Percentiles rank a stretch among this genome's conserved stretches.
These are phyloP conservation scores for Daldinia childiae DNA, from an alignment of 495 filamentous ascomycete genomes.

Conservation along the genomic window DNA sequence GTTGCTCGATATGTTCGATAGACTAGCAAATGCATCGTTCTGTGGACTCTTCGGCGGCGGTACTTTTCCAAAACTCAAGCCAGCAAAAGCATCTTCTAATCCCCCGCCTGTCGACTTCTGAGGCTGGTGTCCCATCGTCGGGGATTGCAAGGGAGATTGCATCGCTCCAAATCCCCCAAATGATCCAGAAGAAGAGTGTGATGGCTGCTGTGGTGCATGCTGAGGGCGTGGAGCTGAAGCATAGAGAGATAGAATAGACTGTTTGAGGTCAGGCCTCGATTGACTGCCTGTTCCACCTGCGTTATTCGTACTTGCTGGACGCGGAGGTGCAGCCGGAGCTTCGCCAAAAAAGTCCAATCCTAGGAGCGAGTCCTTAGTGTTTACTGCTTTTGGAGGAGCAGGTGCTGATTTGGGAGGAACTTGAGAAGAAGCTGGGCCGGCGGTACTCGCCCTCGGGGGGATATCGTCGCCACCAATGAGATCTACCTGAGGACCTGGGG, in stretches of 20 bases:
- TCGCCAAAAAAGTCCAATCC: conserved; percentile 93
- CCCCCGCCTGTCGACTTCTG: conserved; percentile 69
- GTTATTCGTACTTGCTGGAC: conserved; percentile 77
- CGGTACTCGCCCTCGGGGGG: conserved; percentile 62
- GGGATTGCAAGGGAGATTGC: conserved; percentile 63
- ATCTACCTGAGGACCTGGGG: conserved; percentile 56
- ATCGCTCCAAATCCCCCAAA: conserved; percentile 73
- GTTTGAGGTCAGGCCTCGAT: conserved; percentile 93
- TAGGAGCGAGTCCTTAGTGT: conserved; percentile 84
- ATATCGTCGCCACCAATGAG: conserved; percentile 61
- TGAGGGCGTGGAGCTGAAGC: conserved; percentile 80
- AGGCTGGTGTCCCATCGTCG: conserved; percentile 54
- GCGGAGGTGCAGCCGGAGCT: conserved; percentile 68
- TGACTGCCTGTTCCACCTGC: conserved; percentile 65
- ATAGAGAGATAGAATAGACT: conserved; percentile 95
- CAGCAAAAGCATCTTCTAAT: conserved; percentile 87
- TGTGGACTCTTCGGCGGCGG: conserved; percentile 63
- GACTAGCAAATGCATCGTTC: conserved; percentile 75
- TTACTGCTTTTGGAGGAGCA: conserved; percentile 63
- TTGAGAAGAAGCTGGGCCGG: conserved; percentile 71
- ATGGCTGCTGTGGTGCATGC: conserved; percentile 65
- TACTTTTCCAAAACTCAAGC: conserved; percentile 72
- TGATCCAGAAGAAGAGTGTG: conserved; percentile 51
- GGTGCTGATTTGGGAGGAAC: conserved; percentile 71
- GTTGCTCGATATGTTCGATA: conserved; percentile 68